phyloP scores from a whole-genome alignment of 768 basidiomycete genomes.

The Mycena rebaudengoi region DNA sequence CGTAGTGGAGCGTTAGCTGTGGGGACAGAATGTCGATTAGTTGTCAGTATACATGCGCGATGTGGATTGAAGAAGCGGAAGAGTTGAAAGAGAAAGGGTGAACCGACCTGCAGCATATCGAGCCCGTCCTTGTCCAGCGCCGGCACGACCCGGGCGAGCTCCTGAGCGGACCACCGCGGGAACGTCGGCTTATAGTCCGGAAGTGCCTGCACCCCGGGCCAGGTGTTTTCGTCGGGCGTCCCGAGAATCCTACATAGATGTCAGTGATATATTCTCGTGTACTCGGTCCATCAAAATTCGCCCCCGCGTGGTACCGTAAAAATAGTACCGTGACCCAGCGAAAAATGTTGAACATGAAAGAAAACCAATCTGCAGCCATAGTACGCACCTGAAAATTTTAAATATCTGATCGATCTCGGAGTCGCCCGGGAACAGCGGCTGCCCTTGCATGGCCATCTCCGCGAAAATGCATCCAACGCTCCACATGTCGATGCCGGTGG shows the following conservation, averaged over 20 bases:
- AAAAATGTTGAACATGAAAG: too few species aligned
- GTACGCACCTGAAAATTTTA: slow-evolving; percentile 90
- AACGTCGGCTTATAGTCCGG: slow-evolving; percentile 98
- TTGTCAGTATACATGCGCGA: too few species aligned
- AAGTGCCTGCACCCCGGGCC: slow-evolving; percentile 88
- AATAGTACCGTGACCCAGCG: too few species aligned
- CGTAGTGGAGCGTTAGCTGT: slow-evolving; percentile 80
- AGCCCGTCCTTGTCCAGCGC: slow-evolving; percentile 80
- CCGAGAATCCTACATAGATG: slow-evolving; percentile 76
- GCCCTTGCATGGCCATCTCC: slow-evolving; percentile 94
- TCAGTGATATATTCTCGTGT: neutral
- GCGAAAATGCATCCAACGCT: slow-evolving; percentile 98
- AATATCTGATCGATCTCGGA: slow-evolving; percentile 99
- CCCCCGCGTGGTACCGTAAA: too few species aligned
- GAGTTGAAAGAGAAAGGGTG: neutral
- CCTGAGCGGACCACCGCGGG: slow-evolving; percentile 90
- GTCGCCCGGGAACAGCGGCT: slow-evolving; percentile 96
- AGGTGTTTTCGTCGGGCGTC: slow-evolving; percentile 90
- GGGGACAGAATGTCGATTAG: neutral
- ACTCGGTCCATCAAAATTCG: too few species aligned
- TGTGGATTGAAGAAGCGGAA: neutral
- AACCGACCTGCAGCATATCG: slow-evolving; percentile 78
- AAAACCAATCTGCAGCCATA: slow-evolving; percentile 1
- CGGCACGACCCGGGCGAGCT: slow-evolving; percentile 71
- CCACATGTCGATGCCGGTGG: slow-evolving; percentile 99